phyloP scores from a whole-genome alignment of 139 green algal species.

The Prasinococcaceae sp. region DNA sequence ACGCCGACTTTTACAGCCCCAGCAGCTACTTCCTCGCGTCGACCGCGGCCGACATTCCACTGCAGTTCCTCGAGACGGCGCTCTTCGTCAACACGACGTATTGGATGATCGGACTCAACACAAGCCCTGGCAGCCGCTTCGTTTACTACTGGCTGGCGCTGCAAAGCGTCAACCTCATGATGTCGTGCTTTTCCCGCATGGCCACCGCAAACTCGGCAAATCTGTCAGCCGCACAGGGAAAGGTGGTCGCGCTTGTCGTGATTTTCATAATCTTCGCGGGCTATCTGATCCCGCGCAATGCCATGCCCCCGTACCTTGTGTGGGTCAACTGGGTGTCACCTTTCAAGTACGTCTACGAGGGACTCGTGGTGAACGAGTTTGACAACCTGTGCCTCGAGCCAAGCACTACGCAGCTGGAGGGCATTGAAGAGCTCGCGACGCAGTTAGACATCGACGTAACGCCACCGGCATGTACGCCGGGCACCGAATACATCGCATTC shows the following conservation, averaged over 20 bases:
- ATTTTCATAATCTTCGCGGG: slow-evolving; percentile 14
- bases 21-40: slow-evolving; percentile 2
- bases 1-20: slow-evolving; percentile 1
- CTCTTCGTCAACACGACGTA: slow-evolving; percentile 7
- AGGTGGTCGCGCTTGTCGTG: no score
- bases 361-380: slow-evolving; percentile 21
- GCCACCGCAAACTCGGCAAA: no score
- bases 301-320: slow-evolving; percentile 23
- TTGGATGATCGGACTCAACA: slow-evolving; percentile 13
- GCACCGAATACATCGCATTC: no score
- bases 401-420: no score
- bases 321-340: slow-evolving; percentile 24
- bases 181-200: no score
- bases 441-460: no score
- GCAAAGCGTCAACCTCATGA: no score
- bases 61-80: slow-evolving; percentile 10
- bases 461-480: background rate
- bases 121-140: no score
- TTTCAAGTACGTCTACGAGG: slow-evolving; percentile 28
- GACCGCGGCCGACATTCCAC: background rate
- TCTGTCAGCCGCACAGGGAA: no score
- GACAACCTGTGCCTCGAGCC: no score
- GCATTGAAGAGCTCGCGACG: background rate
- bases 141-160: no score
- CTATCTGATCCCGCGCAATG: slow-evolving; percentile 3